These are phyloP conservation scores for Arthrobotrys pseudoclavata DNA, from an alignment of 2,329 filamentous ascomycete genomes.

Conservation along the genomic window DNA sequence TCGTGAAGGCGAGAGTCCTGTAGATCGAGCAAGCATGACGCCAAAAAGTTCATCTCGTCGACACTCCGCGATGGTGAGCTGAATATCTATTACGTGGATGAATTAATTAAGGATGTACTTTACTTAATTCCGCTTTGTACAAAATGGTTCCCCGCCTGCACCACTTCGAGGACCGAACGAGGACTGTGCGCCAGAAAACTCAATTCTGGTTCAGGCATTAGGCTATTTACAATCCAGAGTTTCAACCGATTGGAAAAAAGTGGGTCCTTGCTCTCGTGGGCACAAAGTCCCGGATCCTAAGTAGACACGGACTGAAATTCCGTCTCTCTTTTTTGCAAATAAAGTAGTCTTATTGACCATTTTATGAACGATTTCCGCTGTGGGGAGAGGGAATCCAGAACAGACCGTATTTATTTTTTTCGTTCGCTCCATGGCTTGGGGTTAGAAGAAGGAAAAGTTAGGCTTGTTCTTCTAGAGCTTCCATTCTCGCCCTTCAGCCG, in stretches of 20 bases:
- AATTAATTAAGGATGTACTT: conserved; percentile 34
- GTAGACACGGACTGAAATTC: conserved; percentile 58
- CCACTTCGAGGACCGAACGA: conserved; percentile 52
- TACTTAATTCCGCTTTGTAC: conserved; percentile 57
- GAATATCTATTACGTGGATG: conserved; percentile 40
- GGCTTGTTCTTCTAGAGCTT: conserved; percentile 37
- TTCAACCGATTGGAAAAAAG: conserved; percentile 50
- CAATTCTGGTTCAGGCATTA: conserved; percentile 60
- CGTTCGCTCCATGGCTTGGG: conserved; percentile 17
- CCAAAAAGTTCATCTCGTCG: neutral
- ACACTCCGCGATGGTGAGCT: conserved; percentile 26
- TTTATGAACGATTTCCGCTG: conserved; percentile 55
- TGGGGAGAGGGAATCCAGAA: conserved; percentile 47
- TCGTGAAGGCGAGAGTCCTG: neutral
- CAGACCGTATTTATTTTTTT: conserved; percentile 36
- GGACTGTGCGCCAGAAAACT: conserved; percentile 57
- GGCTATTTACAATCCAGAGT: conserved; percentile 59
- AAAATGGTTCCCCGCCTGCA: conserved; percentile 43
- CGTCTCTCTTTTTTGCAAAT: conserved; percentile 47
- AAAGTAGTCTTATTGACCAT: conserved; percentile 56
- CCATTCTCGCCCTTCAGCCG: conserved; percentile 27
- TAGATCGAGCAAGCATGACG: neutral
- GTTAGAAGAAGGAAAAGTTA: conserved; percentile 19
- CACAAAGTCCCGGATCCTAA: conserved; percentile 53
- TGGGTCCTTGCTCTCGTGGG: conserved; percentile 54